Evolutionary conservation across 2,329 filamentous ascomycete genomes (phyloP), one percentile per base, ranked within the genome.

Genomic region (Colletotrichum lentis): DNA sequence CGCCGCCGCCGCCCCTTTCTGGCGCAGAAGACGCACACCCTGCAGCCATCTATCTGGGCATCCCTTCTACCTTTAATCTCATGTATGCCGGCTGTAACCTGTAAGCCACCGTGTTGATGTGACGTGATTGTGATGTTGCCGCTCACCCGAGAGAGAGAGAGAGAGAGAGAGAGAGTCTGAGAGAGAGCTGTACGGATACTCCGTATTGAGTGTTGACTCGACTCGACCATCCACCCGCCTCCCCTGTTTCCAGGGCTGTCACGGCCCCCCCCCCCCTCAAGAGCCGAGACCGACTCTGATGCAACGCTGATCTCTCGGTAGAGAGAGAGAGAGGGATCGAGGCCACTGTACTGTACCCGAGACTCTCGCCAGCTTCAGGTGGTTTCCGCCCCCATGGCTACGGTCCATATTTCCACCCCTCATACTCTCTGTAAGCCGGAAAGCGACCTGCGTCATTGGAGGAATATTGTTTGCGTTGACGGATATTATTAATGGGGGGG

Each of bases 361-460:
- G 62, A 68, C 66, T 54, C 24, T 50, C 37, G 52, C 41, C 41
- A 24, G 55, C 62, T 27, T 61, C 61, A 65, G 65, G 62, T 56
- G 44, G 44, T n/a, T n/a, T n/a, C n/a, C n/a, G n/a, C 27, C 27
- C 27, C 5, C 27, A 27, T 27, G 27, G 27, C 41, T 54, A 31
- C n/a, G 50, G 47, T 46, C 62, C 65, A 65, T 24, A 59, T 37
- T 60, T 54, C 8, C 65, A 46, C 55, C 65, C 65, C 62, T 68
- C 50, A 54, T 68, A 60, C n/a, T n/a, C n/a, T n/a, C n/a, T n/a
- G n/a, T n/a, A n/a, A 68, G 55, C 65, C 22, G 55, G 49, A 68
- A 52, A 50, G 11, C 5, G n/a, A 7, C 35, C 16, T 39, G 47
- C 49, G 54, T 14, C 3, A 65, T 68, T 68, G 55, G 65, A n/a